Base-by-base conservation (phyloP, 768 basidiomycete species). In the Brasilioporus rufonigricans region DNA sequence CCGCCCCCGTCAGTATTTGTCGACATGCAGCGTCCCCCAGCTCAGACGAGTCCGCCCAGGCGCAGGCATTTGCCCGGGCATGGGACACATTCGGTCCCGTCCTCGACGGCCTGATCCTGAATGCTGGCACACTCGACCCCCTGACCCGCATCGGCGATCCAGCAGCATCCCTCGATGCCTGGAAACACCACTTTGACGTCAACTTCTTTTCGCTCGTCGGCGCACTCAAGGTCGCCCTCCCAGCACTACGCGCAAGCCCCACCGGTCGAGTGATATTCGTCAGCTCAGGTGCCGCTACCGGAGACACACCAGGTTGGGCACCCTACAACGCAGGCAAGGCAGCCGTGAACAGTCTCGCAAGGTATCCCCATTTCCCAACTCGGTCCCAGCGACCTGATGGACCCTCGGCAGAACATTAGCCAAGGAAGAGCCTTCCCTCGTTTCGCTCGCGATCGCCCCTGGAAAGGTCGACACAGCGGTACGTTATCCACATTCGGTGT, bases 401-500 rank as follows among this genome's bases (percentile, higher is more conserved):
- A 19, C 11, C 7, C 43, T 13, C 43, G 45, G 39, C 50, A 93
- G 93, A 70, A 96, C 93, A 0, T 74, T 96, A 19, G 89, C 86
- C 18, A 81, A 81, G 61, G 95, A 97, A 68, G 93, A 97, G 68
- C 82, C 83, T n/a, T 74, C 77, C 32, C 74, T 97, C 35, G 77
- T 80, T 9, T 83, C 85, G 4, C 79, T 95, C 31, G 88, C 94
- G 16, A 61, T 97, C 3, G 82, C 93, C 4, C 95, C 95, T 1
- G 95, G 95, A 14, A 86, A 86, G 71, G 92, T 97, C 26, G 85
- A 95, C 57, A 95, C 93, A 9, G 74, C 71, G 26, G 93, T 91
- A 68, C 60, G 81, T 78, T 18, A 35, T 44, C 35, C 40, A 18
- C 33, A 12, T 38, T 19, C 23, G 26, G 51, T 45, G 14, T 19